A percentile compares a stretch with the other conserved stretches of the same genome.
Conservation (phyloP, 2,329 filamentous ascomycete species). For the Fusarium mangiferae region DNA sequence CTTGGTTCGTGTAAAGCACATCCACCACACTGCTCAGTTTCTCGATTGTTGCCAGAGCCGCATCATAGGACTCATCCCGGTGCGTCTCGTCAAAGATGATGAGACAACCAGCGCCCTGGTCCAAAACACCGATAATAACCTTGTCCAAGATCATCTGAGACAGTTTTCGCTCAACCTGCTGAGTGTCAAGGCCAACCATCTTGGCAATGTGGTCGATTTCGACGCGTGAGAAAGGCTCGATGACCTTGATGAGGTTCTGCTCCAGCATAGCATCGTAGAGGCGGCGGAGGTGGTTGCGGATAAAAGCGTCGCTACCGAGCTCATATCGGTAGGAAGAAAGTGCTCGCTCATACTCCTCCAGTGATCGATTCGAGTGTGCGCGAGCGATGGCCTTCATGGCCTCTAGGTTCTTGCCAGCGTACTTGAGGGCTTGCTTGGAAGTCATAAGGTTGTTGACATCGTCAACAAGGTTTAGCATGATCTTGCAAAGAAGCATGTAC, state of each 20-base stretch:
- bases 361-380: slow-evolving; percentile 92
- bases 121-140: slow-evolving; percentile 96
- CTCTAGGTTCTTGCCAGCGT: slow-evolving; percentile 94
- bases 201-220: slow-evolving; percentile 97
- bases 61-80: slow-evolving; percentile 92
- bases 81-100: slow-evolving; percentile 97
- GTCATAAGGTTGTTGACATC: slow-evolving; percentile 95
- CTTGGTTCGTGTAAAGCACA: slow-evolving; percentile 97
- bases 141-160: slow-evolving; percentile 99
- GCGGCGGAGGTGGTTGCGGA: slow-evolving; percentile 93
- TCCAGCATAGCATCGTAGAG: slow-evolving; percentile 99
- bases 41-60: slow-evolving; percentile 92
- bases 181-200: slow-evolving; percentile 95
- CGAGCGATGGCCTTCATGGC: slow-evolving; percentile 99
- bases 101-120: slow-evolving; percentile 96
- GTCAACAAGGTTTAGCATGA: slow-evolving; percentile 97
- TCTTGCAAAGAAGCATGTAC: slow-evolving; percentile 99
- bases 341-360: slow-evolving; percentile 97
- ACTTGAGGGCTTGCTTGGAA: slow-evolving; percentile 96
- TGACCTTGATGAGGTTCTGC: slow-evolving; percentile 99
- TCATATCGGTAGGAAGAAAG: slow-evolving; percentile 91
- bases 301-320: slow-evolving; percentile 93
- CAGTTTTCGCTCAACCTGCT: slow-evolving; percentile 97
- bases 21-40: slow-evolving; percentile 98
- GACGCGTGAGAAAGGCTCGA: slow-evolving; percentile 96